phyloP scores from a whole-genome alignment of 2,329 filamentous ascomycete species.

The Sodiomyces alkalinus region DNA sequence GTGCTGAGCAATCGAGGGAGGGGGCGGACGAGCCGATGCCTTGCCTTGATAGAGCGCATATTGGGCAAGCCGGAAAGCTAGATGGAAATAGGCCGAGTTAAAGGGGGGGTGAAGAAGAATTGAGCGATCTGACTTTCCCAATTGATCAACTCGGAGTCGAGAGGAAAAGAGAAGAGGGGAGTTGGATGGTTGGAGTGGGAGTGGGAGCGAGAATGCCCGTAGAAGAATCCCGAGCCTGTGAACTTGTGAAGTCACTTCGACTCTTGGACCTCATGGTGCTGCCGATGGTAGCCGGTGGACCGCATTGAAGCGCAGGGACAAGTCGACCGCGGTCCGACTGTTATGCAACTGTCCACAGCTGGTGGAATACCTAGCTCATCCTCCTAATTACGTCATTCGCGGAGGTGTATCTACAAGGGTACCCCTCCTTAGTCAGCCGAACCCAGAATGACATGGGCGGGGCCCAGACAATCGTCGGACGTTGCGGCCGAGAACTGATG shows the following conservation, averaged over 20 bases:
- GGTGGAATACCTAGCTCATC: too few species aligned
- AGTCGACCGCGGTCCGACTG: too few species aligned
- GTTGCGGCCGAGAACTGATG: too few species aligned
- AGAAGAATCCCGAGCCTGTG: too few species aligned
- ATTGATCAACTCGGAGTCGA: slow-evolving; percentile 1
- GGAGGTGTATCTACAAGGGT: not conserved
- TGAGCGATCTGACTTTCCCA: not conserved
- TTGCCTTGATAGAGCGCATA: slow-evolving; percentile 42
- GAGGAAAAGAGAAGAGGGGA: not conserved
- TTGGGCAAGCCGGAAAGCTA: slow-evolving; percentile 8
- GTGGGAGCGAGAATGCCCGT: too few species aligned
- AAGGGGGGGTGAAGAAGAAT: not conserved
- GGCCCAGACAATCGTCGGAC: not conserved
- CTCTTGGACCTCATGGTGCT: too few species aligned
- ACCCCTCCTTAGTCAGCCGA: slow-evolving; percentile 3
- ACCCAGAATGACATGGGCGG: too few species aligned
- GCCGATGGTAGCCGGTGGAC: slow-evolving; percentile 1
- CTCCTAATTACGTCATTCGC: slow-evolving; percentile 1
- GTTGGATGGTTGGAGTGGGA: not conserved
- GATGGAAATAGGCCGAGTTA: not conserved
- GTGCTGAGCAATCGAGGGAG: slow-evolving; percentile 23
- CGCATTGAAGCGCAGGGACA: too few species aligned
- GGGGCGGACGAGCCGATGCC: slow-evolving; percentile 29
- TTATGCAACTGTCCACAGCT: too few species aligned
- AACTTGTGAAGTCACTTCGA: too few species aligned